phyloP scores from a whole-genome alignment of 306 rosid genomes.

The Rosa lucieae region DNA sequence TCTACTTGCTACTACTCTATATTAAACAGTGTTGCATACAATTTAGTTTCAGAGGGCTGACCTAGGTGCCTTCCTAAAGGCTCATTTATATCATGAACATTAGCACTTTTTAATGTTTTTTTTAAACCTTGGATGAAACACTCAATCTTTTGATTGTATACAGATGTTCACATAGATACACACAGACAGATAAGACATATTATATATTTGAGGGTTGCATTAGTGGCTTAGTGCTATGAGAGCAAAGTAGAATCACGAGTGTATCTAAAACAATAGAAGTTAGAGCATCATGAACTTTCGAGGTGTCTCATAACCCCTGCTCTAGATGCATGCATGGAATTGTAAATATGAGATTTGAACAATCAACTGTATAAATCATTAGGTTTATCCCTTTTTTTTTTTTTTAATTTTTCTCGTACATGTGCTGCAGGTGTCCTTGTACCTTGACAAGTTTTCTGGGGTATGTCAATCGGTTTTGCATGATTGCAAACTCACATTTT shows the following conservation, averaged over 20 bases:
- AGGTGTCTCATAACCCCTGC: background rate
- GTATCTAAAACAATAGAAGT: background rate
- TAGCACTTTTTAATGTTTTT: background rate
- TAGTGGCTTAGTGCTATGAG: background rate
- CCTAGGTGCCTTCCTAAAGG: background rate
- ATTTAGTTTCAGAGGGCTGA: background rate
- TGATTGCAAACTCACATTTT: constrained; percentile 92
- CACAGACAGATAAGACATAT: background rate
- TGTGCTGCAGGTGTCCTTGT: constrained; percentile 81
- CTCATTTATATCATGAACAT: background rate
- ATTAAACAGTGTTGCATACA: background rate
- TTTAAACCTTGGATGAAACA: background rate
- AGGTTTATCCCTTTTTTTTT: constrained; percentile 2
- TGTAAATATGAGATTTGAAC: background rate
- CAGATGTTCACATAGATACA: background rate
- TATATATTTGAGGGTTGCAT: background rate
- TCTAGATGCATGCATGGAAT: background rate
- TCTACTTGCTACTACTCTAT: background rate
- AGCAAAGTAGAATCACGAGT: background rate
- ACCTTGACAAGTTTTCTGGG: constrained; percentile 95
- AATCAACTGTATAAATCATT: background rate
- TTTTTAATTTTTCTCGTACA: constrained; percentile 11
- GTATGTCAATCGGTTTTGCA: constrained; percentile 92
- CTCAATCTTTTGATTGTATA: background rate
- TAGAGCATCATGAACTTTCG: background rate